A percentile compares a stretch with the other conserved stretches of the same genome.
Evolutionary conservation across 129 eudicot species (phyloP).

Genomic region (Saussurea involucrata): DNA sequence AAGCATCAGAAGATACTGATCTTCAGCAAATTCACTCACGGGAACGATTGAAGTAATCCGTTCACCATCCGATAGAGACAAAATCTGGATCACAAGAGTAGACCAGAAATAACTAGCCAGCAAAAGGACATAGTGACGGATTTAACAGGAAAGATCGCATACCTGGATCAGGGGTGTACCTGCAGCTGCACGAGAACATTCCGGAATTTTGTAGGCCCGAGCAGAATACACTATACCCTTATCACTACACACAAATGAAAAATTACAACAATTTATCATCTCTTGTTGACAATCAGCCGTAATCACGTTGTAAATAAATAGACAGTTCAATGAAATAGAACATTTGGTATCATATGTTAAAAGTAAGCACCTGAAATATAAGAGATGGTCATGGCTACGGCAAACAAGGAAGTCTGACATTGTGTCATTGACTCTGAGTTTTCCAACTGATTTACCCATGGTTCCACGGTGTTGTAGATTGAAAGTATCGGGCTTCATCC

Average conservation of each 20-base stretch:
- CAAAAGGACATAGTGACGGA: constrained; percentile 3
- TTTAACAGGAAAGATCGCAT: constrained; percentile 18
- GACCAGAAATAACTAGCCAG: constrained; percentile 13
- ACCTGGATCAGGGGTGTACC: constrained; percentile 95
- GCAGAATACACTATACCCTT: constrained; percentile 91
- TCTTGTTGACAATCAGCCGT: not conserved
- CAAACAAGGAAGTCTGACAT: constrained; percentile 97
- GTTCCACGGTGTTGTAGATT: constrained; percentile 91
- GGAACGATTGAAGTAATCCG: constrained; percentile 87
- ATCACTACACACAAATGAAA: constrained; percentile 45
- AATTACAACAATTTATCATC: not conserved
- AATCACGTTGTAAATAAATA: not conserved
- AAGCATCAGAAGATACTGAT: constrained; percentile 89
- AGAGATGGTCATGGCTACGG: constrained; percentile 77
- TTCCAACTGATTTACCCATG: constrained; percentile 98
- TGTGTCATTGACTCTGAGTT: constrained; percentile 78
- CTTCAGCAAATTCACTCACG: constrained; percentile 83
- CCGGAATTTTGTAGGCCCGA: constrained; percentile 90
- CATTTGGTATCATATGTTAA: not conserved
- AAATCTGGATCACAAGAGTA: constrained; percentile 47
- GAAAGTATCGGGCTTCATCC: constrained; percentile 94
- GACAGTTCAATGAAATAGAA: not conserved
- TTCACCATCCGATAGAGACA: constrained; percentile 87
- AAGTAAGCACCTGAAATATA: constrained; percentile 71
- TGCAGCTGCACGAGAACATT: constrained; percentile 91